Evolutionary conservation across 108 stramenopile genomes (phyloP), one percentile per base, ranked within the genome.

Genomic region (Schizochytrium sp.): DNA sequence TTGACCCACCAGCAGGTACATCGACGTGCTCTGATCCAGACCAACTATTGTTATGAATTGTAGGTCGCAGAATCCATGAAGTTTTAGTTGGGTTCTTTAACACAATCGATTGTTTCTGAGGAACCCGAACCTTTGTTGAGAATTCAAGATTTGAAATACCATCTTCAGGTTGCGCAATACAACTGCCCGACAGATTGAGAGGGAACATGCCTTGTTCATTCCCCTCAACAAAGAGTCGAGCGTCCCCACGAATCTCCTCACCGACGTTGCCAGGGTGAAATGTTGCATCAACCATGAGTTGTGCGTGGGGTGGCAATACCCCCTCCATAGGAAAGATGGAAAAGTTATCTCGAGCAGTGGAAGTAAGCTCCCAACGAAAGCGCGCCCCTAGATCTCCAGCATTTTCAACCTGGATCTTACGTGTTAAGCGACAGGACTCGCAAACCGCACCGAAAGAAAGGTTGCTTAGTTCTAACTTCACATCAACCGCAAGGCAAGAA

Each of bases 401-500:
- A 73, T 95, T 95, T 46, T 93, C 93, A 41, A 95, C 59, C 56
- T 61, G 83, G 41, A 94, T 50, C 50, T 91, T 90, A 72, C 91
- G 90, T 42, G 91, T 92, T 2, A 89, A 40, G 28, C 56, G 64
- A 49, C 91, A 90, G 46, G 93, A 92, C 15, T 83, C 88, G 58
- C 91, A 92, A 12, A 95, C 94, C 10, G 88, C 91, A 42, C 94
- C 94, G 41, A 94, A 95, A 13, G 93, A 87, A 0, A 95, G 19
- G 7, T 93, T 83, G 87, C 94, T 93, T 15, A 91, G 93, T 28
- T 69, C 92, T 15, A 95, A 91, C 60, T 50, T 61, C 2, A 93
- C 91, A 50, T 94, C 93, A 73, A 94, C 88, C 46, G 93, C 94
- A 8, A 91, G 89, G 42, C 92, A 93, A 60, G 90, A 88, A 4